Base-by-base conservation (phyloP, 257 asterid genomes). In the Pogostemon cablin region DNA sequence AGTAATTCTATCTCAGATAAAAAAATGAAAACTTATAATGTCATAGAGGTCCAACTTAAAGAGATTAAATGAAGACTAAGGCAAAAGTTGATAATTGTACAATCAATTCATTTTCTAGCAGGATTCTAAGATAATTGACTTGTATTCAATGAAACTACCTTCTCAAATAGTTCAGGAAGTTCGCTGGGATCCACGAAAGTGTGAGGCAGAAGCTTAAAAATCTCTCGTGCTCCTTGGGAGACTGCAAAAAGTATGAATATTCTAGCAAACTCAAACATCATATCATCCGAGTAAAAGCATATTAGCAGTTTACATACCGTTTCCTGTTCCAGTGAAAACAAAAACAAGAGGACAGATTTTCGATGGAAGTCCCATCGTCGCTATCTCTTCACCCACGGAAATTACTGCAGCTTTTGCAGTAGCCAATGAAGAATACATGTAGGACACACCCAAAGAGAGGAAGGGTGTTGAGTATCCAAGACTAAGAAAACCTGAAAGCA, bases 381-480 rank as follows among this genome's bases (percentile, higher is more conserved):
- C 92, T 77, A 93, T 91, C 85, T 93, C 99, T 86, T 93, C 99
- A 25, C 99, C 97, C 46, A 91, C 88, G 35, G 99, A 85, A 64
- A 93, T 93, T 11, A 93, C 90, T 0, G 99, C 99, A 56, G 99
- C 95, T 83, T 93, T 93, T 50, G 99, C 99, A 77, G 91, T 82
- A 77, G 96, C 97, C 84, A 93, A 74, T 42, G 99, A 93, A 75
- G 95, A 85, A 81, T 93, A 93, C 99, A 91, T 93, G 84, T 91
- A 93, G 15, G 97, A 93, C 64, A 89, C 72, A 48, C 97, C 97
- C 71, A 93, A 69, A 11, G 97, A 89, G 54, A 93, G 95, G 79
- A 93, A 91, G 32, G 99, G 99, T 3, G 99, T 91, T 4, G 99
- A 93, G 81, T 83, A 93, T 75, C 97, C 99, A 78, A 86, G 96